Conservation (phyloP, 805 yeast species). For the Kluyveromyces lactis region DNA sequence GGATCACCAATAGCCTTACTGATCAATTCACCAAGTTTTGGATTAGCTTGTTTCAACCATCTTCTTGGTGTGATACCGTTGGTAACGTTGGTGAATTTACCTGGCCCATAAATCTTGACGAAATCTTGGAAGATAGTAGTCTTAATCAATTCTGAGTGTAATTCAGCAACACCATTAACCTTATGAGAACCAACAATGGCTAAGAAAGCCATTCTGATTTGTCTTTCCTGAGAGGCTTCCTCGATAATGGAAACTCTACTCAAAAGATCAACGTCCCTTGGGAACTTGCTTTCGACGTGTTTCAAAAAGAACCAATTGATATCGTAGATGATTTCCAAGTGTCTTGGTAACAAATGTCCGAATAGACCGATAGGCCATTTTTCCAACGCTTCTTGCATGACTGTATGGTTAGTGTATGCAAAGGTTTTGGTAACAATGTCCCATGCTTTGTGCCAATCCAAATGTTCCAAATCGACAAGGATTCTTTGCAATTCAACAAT, state of each 20-base stretch:
- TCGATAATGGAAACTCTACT: slow-evolving; percentile 75
- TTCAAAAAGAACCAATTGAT: slow-evolving; percentile 75
- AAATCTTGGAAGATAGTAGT: slow-evolving; percentile 88
- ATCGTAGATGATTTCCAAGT: slow-evolving; percentile 81
- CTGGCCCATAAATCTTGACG: slow-evolving; percentile 71
- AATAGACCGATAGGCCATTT: slow-evolving; percentile 88
- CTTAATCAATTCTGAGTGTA: slow-evolving; percentile 84
- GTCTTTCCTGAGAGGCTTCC: slow-evolving; percentile 63
- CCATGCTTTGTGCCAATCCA: slow-evolving; percentile 85
- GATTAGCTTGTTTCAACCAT: slow-evolving; percentile 93
- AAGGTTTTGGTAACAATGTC: slow-evolving; percentile 67
- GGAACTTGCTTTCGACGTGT: slow-evolving; percentile 66
- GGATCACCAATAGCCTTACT: slow-evolving; percentile 51
- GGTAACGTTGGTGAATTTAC: slow-evolving; percentile 84
- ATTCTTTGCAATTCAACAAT: slow-evolving; percentile 84
- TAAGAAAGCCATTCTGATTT: slow-evolving; percentile 84
- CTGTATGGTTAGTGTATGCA: slow-evolving; percentile 93
- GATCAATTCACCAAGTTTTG: slow-evolving; percentile 66
- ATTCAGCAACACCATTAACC: slow-evolving; percentile 93
- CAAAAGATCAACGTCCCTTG: slow-evolving; percentile 56
- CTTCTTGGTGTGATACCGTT: slow-evolving; percentile 95
- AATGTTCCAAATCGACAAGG: slow-evolving; percentile 72
- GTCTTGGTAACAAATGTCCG: slow-evolving; percentile 78
- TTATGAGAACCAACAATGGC: slow-evolving; percentile 90
- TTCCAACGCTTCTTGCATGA: slow-evolving; percentile 89